Evolutionary conservation across 352 stramenopile species (phyloP).

Genomic region (Aphanomyces invadans): DNA sequence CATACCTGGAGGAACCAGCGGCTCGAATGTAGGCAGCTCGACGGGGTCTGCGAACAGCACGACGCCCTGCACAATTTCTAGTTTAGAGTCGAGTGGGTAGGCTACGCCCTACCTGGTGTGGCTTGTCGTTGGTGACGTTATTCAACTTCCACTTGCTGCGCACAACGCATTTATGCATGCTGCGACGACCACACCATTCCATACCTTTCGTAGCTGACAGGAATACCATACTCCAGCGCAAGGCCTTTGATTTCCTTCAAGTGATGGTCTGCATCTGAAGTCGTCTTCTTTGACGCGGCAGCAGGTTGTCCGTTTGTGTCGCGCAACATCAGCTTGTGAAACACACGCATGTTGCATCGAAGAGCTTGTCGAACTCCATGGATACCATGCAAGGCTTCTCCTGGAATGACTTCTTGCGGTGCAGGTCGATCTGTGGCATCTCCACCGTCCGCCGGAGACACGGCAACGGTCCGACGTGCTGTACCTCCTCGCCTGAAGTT

Average conservation of each 20-base stretch:
- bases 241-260: conserved; percentile 46
- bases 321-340: conserved; percentile 17
- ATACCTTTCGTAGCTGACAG: conserved; percentile 31
- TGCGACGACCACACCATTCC: not conserved
- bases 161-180: not conserved
- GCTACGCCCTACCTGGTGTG: conserved; percentile 44
- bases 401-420: not conserved
- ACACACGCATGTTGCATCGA: conserved; percentile 19
- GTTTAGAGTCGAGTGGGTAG: conserved; percentile 1
- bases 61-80: conserved; percentile 35
- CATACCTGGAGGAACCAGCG: conserved; percentile 37
- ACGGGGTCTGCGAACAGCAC: conserved; percentile 63
- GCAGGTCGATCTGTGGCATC: not conserved
- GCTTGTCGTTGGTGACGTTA: conserved; percentile 71
- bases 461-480: not conserved
- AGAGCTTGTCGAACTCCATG: conserved; percentile 21
- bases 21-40: conserved; percentile 46
- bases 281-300: conserved; percentile 30
- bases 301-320: conserved; percentile 19
- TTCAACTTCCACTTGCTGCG: conserved; percentile 79
- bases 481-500: not conserved
- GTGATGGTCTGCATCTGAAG: conserved; percentile 28
- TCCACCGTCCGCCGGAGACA: not conserved
- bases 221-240: conserved; percentile 29
- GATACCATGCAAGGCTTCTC: conserved; percentile 20